Evolutionary conservation across 495 filamentous ascomycete species (phyloP).

Genomic region (Penicillium lividum): DNA sequence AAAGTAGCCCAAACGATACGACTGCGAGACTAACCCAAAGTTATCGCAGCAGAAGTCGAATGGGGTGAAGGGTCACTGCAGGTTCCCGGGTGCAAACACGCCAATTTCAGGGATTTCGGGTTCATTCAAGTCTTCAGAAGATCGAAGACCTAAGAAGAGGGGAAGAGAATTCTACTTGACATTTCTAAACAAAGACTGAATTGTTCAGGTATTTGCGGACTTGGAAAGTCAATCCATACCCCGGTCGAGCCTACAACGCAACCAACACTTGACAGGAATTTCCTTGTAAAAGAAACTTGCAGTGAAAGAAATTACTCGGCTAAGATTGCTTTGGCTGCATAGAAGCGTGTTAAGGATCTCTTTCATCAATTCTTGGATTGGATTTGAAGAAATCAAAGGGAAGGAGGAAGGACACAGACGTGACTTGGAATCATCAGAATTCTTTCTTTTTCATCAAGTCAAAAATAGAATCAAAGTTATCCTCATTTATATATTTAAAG

Average conservation of each 20-base stretch:
- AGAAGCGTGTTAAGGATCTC: neutral
- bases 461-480: no score
- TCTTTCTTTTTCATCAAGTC: no score
- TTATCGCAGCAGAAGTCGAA: neutral
- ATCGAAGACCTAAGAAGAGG: neutral
- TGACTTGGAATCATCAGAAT: no score
- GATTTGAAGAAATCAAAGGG: neutral
- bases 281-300: neutral
- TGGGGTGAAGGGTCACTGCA: neutral
- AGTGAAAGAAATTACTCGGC: neutral
- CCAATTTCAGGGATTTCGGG: neutral
- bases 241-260: neutral
- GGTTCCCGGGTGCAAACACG: neutral
- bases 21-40: neutral
- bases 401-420: neutral
- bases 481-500: neutral
- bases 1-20: neutral
- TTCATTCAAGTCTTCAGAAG: neutral
- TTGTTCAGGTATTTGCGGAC: neutral
- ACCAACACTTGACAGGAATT: neutral
- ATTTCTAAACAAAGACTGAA: neutral
- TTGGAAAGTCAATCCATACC: neutral
- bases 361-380: neutral
- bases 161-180: neutral
- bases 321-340: neutral